These are phyloP conservation scores for Boletus sp. DNA, from an alignment of 768 basidiomycete species.

Conservation along the genomic window DNA sequence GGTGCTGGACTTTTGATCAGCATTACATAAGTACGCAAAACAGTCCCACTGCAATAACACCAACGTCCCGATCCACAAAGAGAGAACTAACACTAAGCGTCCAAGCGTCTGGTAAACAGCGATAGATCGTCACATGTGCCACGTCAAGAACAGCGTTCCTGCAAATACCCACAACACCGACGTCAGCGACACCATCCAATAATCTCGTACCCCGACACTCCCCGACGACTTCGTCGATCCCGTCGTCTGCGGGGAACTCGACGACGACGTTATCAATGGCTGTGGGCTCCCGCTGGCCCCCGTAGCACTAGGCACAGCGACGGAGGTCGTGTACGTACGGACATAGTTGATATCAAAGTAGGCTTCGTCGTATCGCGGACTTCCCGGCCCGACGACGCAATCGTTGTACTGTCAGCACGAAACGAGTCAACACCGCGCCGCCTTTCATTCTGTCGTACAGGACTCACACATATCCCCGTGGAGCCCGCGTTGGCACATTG, in stretches of 20 bases:
- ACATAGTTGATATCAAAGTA: conserved; percentile 70
- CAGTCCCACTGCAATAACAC: no score
- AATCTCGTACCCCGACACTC: not conserved
- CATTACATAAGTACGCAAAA: no score
- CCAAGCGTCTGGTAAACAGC: no score
- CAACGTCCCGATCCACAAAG: not conserved
- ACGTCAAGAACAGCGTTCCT: conserved; percentile 1
- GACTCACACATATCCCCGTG: conserved; percentile 43
- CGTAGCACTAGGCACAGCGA: conserved; percentile 8
- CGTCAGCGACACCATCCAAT: not conserved
- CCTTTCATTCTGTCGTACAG: not conserved
- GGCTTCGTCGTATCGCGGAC: conserved; percentile 52
- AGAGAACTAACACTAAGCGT: not conserved
- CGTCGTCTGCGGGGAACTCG: not conserved
- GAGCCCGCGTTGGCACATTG: conserved; percentile 39
- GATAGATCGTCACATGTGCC: conserved; percentile 3
- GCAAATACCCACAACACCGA: not conserved
- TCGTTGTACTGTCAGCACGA: conserved; percentile 41
- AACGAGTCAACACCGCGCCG: not conserved
- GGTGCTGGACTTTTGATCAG: no score
- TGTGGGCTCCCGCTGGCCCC: not conserved
- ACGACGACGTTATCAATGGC: not conserved
- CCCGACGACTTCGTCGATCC: not conserved
- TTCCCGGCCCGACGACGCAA: conserved; percentile 52
- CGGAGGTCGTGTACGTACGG: conserved; percentile 48